phyloP scores from a whole-genome alignment of 495 filamentous ascomycete genomes.

The Bombardia bombarda region DNA sequence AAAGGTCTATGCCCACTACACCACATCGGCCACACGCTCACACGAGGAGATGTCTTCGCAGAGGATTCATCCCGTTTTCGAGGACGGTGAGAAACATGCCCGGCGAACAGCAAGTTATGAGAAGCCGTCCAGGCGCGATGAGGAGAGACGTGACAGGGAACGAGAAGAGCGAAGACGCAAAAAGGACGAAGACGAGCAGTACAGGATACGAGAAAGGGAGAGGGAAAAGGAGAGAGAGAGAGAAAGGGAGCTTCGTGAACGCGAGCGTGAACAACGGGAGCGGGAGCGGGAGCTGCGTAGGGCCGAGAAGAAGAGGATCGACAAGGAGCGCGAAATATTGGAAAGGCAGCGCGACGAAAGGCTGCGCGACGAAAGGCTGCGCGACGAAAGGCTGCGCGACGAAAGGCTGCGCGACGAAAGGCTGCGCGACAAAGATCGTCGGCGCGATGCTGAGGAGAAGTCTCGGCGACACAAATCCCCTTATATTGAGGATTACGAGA shows the following conservation, averaged over 20 bases:
- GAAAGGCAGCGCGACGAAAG: neutral
- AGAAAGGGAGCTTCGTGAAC: constrained; percentile 12
- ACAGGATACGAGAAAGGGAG: constrained; percentile 21
- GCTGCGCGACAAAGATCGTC: constrained; percentile 17
- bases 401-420: constrained; percentile 2
- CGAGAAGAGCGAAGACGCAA: constrained; percentile 24
- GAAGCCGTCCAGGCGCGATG: constrained; percentile 28
- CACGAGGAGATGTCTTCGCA: constrained; percentile 31
- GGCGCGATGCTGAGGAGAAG: constrained; percentile 29
- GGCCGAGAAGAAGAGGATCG: constrained; percentile 10
- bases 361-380: too few relatives aligned
- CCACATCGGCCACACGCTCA: constrained; percentile 28
- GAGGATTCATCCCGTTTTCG: constrained; percentile 14
- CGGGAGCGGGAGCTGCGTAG: constrained; percentile 8
- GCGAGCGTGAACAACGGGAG: constrained; percentile 3
- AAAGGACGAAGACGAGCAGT: constrained; percentile 30
- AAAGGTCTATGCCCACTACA: constrained; percentile 27
- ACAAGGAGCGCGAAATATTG: constrained; percentile 18
- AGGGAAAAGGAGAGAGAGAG: constrained; percentile 13
- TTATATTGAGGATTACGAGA: constrained; percentile 27
- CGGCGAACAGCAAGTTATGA: constrained; percentile 39
- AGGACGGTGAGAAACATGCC: constrained; percentile 25
- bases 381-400: too few relatives aligned
- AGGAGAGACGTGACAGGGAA: constrained; percentile 29
- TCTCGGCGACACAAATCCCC: constrained; percentile 18